Conservation (phyloP, 73 alveolate species). For the Breviolum minutum region DNA sequence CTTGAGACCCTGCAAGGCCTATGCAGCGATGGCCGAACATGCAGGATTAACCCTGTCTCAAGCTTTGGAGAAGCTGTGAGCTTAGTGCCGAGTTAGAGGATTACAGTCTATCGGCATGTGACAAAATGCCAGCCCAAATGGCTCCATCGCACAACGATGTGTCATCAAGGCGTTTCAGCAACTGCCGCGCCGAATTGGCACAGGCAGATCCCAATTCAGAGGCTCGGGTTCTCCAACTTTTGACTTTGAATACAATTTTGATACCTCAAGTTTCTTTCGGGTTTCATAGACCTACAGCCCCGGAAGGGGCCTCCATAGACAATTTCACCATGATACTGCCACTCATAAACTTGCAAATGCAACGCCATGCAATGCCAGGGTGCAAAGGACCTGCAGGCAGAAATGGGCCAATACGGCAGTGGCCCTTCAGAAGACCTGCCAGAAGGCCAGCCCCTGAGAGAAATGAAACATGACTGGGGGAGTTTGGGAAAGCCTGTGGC, state of each 20-base stretch:
- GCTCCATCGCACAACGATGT: neutral
- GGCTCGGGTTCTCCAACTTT: neutral
- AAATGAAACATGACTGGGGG: neutral
- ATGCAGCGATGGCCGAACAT: constrained; percentile 84
- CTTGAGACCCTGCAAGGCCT: constrained; percentile 32
- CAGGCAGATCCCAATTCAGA: constrained; percentile 34
- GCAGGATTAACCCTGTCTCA: constrained; percentile 71
- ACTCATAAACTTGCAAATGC: neutral
- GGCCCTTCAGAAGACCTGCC: constrained; percentile 81
- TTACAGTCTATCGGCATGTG: neutral
- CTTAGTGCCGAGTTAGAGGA: neutral
- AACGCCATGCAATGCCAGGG: constrained; percentile 17
- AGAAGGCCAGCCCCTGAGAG: constrained; percentile 3
- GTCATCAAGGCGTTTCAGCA: constrained; percentile 38
- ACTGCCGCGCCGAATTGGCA: constrained; percentile 48
- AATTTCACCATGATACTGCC: too few species aligned
- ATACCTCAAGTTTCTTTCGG: too few species aligned
- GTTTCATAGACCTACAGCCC: too few species aligned
- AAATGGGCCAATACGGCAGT: constrained; percentile 47
- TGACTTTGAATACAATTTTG: too few species aligned
- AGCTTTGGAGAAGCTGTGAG: constrained; percentile 70
- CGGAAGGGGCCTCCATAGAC: too few species aligned
- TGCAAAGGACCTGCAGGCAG: constrained; percentile 70
- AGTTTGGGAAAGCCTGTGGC: too few species aligned
- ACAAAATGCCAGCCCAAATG: neutral